These are phyloP conservation scores for Microdochium trichocladiopsis DNA, from an alignment of 2,329 filamentous ascomycete genomes.

Conservation along the genomic window DNA sequence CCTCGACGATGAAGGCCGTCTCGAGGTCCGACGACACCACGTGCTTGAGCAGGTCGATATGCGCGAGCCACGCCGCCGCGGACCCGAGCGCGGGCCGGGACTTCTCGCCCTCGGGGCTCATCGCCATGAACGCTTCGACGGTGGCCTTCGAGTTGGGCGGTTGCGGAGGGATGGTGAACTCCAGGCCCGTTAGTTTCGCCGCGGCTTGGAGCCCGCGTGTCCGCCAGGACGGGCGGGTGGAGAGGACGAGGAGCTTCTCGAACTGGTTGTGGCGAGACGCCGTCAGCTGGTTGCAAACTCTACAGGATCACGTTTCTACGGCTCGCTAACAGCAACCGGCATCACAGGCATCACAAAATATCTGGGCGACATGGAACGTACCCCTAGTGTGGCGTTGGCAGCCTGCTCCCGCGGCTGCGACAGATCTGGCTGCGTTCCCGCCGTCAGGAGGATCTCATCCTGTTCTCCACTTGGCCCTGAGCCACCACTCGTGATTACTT, in stretches of 20 bases:
- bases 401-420: not conserved
- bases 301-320: too few relatives aligned
- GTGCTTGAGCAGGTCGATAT: conserved; percentile 20
- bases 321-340: too few relatives aligned
- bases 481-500: not conserved
- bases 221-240: conserved; percentile 24
- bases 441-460: too few relatives aligned
- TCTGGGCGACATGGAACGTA: not conserved
- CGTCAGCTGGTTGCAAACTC: too few relatives aligned
- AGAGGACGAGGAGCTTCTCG: conserved; percentile 21
- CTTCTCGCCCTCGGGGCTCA: conserved; percentile 5
- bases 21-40: conserved; percentile 14
- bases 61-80: conserved; percentile 20
- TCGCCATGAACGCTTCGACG: conserved; percentile 17
- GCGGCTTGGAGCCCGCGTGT: conserved; percentile 25
- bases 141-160: conserved; percentile 17
- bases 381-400: not conserved
- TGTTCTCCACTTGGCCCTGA: not conserved
- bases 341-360: too few relatives aligned
- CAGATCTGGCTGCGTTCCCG: not conserved
- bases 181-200: conserved; percentile 21
- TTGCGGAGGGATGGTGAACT: conserved; percentile 23
- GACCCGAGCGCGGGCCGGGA: conserved; percentile 8
- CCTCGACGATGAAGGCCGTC: conserved; percentile 23
- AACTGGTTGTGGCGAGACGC: too few relatives aligned